Percentiles rank a stretch among this genome's conserved stretches.
These are phyloP conservation scores for Trichoderma sp. DNA, from an alignment of 2,329 filamentous ascomycete species.

Conservation along the genomic window DNA sequence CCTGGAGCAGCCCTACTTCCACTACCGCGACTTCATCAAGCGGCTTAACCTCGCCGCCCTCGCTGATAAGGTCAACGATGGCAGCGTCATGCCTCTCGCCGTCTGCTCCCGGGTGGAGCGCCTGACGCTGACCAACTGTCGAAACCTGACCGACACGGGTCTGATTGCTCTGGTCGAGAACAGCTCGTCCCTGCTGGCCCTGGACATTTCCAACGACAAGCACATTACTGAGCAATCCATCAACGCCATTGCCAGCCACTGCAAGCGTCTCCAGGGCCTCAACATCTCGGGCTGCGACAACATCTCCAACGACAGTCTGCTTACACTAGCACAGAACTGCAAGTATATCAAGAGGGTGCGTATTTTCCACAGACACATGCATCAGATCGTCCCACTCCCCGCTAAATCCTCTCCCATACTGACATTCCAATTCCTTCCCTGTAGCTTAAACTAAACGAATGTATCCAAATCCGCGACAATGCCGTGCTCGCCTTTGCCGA, in stretches of 20 bases:
- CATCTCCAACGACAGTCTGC: slow-evolving; percentile 84
- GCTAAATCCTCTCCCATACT: not conserved
- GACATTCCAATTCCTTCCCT: not conserved
- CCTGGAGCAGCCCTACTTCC: slow-evolving; percentile 75
- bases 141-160: slow-evolving; percentile 78
- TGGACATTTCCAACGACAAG: slow-evolving; percentile 86
- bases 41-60: slow-evolving; percentile 85
- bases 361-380: slow-evolving; percentile 19
- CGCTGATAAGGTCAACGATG: slow-evolving; percentile 76
- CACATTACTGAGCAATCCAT: slow-evolving; percentile 84
- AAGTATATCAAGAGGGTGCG: slow-evolving; percentile 81
- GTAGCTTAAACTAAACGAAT: slow-evolving; percentile 92
- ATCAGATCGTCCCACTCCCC: not conserved
- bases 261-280: slow-evolving; percentile 81
- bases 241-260: slow-evolving; percentile 75
- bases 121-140: slow-evolving; percentile 88
- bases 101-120: slow-evolving; percentile 90
- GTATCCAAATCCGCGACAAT: slow-evolving; percentile 77
- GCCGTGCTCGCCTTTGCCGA: slow-evolving; percentile 83
- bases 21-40: slow-evolving; percentile 88
- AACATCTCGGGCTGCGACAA: slow-evolving; percentile 87
- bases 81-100: slow-evolving; percentile 78
- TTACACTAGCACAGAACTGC: slow-evolving; percentile 78
- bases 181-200: slow-evolving; percentile 78
- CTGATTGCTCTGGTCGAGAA: slow-evolving; percentile 76